Evolutionary conservation across 306 rosid genomes (phyloP), one percentile per base, ranked within the genome.

Genomic region (Vicia villosa): DNA sequence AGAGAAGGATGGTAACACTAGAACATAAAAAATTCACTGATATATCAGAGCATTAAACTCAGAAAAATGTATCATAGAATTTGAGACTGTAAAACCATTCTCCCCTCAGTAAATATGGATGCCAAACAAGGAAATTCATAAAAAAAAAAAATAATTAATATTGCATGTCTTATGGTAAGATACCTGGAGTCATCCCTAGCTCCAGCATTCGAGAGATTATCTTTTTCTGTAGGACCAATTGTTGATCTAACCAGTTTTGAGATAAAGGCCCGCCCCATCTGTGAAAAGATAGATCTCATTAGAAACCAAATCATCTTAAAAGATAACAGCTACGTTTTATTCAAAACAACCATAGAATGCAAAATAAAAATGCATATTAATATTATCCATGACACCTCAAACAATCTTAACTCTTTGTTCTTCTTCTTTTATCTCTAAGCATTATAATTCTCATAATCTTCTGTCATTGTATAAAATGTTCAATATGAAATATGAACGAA

Each of bases 261-360:
- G 97, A 79, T 85, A 93, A 73, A 66, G 98, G 94, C 47, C 98
- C 96, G 51, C 98, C 98, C 98, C 97, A 90, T 54, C 98, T 93
- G 89, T 43, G 54, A 73, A 34, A 74, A 56, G 77, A 75, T 43
- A 79, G 21, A 40, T 59, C 66, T 70, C 68, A 77, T 69, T 30
- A 40, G 55, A 70, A 73, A 55, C 45, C 79, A 61, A 74, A 77
- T 26, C 49, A 79, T 42, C 58, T 60, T 60, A 71, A 42, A 36
- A 56, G 26, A 72, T 57, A 56, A 63, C 34, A 69, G 64, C 36
- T 4, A 66, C 37, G 4, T 54, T 52, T 52, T 19, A 38, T 10
- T 32, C 17, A 14, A 40, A 8, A 22, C 24, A 32, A 50, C 69
- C 41, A 55, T 7, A 26, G 8, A 52, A 21, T 21, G n/a, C 32